Percentiles rank a stretch among this genome's conserved stretches.
These are phyloP conservation scores for Hypoxylon sp. DNA, from an alignment of 2,329 filamentous ascomycete genomes.

Conservation along the genomic window DNA sequence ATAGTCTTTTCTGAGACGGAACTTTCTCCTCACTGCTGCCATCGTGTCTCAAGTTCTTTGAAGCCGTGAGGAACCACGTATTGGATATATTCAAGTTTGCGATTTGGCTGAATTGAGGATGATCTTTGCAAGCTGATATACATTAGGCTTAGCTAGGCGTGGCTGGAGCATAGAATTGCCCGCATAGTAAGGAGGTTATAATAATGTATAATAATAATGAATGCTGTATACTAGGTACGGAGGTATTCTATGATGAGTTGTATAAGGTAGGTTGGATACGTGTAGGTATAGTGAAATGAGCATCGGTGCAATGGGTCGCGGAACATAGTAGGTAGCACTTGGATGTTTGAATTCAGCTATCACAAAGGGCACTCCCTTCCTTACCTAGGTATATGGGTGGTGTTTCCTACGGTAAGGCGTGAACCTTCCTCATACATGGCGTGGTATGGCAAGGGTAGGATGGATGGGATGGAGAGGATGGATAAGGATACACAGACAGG, in stretches of 20 bases:
- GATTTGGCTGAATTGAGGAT: constrained; percentile 14
- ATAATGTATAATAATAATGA: constrained; percentile 9
- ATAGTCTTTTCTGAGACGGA: constrained; percentile 24
- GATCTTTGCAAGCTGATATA: constrained; percentile 6
- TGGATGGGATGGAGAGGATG: neutral
- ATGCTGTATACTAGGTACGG: constrained; percentile 6
- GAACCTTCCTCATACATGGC: constrained; percentile 4
- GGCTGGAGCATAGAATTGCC: constrained; percentile 13
- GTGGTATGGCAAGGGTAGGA: neutral
- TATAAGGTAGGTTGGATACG: neutral
- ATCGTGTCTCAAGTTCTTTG: constrained; percentile 19
- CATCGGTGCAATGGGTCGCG: neutral
- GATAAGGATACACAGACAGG: constrained; percentile 1
- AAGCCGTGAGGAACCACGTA: constrained; percentile 10
- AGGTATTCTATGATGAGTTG: constrained; percentile 1
- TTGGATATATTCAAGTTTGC: constrained; percentile 11
- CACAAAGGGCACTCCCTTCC: neutral
- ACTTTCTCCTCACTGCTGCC: constrained; percentile 4
- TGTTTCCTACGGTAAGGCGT: neutral
- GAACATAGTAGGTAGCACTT: neutral
- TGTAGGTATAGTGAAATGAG: neutral
- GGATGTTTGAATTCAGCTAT: neutral
- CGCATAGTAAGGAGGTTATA: neutral
- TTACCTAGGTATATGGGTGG: neutral
- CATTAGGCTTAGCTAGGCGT: neutral